phyloP scores from a whole-genome alignment of 306 rosid genomes.

The Fragaria ananassa region DNA sequence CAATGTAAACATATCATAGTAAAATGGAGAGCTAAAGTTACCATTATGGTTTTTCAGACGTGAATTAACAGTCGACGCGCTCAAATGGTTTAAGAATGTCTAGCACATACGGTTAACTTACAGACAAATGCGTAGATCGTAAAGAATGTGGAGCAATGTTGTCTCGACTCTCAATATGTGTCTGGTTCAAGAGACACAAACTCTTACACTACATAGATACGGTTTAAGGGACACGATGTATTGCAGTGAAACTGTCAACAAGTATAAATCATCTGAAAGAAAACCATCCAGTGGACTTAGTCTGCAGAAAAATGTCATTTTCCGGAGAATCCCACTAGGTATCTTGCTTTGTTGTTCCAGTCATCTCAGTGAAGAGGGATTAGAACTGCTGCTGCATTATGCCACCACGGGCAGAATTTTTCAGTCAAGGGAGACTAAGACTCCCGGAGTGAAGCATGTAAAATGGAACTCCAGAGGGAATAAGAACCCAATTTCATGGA shows the following conservation, averaged over 20 bases:
- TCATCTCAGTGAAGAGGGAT: conserved; percentile 19
- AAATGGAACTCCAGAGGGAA: conserved; percentile 13
- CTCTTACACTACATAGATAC: no score
- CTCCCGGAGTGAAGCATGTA: conserved; percentile 6
- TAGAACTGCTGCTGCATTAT: conserved; percentile 40
- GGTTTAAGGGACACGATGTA: neutral
- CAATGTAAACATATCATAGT: no score
- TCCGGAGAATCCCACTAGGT: conserved; percentile 37
- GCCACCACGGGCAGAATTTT: conserved; percentile 32
- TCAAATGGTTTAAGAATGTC: neutral
- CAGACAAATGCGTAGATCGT: no score
- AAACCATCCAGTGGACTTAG: conserved; percentile 7
- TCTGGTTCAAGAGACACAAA: neutral
- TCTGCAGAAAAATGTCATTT: conserved; percentile 19
- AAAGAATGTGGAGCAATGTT: neutral
- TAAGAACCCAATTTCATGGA: conserved; percentile 8
- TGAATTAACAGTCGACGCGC: neutral
- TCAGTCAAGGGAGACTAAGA: conserved; percentile 8
- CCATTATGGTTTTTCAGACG: neutral
- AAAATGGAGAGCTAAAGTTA: neutral
- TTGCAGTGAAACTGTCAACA: conserved; percentile 11
- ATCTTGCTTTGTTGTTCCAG: conserved; percentile 27
- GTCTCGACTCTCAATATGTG: neutral
- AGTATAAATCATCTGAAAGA: neutral
- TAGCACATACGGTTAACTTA: neutral